Percentiles rank a stretch among this genome's conserved stretches.
These are phyloP conservation scores for Turnera subulata DNA, from an alignment of 345 rosid species.

Conservation along the genomic window DNA sequence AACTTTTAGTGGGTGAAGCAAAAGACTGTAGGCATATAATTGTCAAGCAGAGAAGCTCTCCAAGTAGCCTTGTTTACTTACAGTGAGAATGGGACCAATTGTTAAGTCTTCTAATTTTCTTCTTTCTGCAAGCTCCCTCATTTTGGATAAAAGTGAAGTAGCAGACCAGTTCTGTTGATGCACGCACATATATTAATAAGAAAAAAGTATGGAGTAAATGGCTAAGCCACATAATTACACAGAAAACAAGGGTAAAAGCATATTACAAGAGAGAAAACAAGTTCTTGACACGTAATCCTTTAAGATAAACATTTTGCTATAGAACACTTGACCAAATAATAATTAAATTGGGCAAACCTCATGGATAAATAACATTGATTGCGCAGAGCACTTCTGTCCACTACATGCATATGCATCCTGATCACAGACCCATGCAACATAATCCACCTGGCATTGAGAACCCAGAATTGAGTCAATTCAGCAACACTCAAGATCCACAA, in stretches of 20 bases:
- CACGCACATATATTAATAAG: conserved; percentile 1
- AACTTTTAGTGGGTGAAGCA: background rate
- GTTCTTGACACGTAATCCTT: no score
- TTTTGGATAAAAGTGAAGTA: conserved; percentile 54
- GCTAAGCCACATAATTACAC: no score
- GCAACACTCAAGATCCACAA: background rate
- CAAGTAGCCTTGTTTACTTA: conserved; percentile 31
- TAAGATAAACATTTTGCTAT: no score
- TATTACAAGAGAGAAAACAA: background rate
- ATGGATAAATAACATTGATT: conserved; percentile 88
- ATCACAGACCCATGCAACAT: conserved; percentile 96
- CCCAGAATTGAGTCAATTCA: conserved; percentile 4
- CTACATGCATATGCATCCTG: conserved; percentile 99
- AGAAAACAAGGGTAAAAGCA: background rate
- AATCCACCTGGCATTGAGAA: conserved; percentile 63
- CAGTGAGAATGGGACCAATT: conserved; percentile 92
- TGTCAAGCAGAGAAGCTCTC: background rate
- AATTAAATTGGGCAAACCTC: conserved; percentile 50
- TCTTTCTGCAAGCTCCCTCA: conserved; percentile 80
- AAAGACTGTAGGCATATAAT: background rate
- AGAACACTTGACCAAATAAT: background rate
- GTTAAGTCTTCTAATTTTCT: conserved; percentile 89
- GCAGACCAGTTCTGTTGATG: conserved; percentile 70
- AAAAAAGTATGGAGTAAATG: background rate
- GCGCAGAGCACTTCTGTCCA: conserved; percentile 98